Evolutionary conservation across 352 stramenopile genomes (phyloP), one percentile per base, ranked within the genome.

Genomic region (Phytophthora agathidicida): DNA sequence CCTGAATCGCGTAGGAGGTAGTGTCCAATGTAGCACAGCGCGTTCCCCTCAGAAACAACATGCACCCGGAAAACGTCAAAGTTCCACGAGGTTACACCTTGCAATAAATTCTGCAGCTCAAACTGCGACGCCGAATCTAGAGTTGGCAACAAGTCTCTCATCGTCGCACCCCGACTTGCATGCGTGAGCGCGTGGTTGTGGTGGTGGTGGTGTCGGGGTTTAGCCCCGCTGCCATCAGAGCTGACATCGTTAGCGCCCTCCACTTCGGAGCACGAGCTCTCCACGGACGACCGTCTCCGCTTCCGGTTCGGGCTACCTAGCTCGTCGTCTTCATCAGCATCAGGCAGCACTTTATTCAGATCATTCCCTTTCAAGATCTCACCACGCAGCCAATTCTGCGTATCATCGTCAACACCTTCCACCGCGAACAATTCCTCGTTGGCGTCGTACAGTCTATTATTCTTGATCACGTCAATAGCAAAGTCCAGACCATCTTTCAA

Each of bases 401-500:
- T 96, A 50, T 94, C 84, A 5, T 88, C 35, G 53, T 94, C 86
- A 3, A 96, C 78, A 17, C 76, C 84, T 49, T 88, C 75, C 16
- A 71, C 84, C 16, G 75, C 68, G 10, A 91, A 50, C 14, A 93
- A 54, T 7, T 89, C 80, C 36, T 91, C 84, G 35, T 87, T 88
- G 3, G 82, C 86, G 37, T 94, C 83, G 53, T 96, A 94, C 8
- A 96, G 55, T 3, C 79, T 75, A 48, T 94, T 94, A 59, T 89
- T 91, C 53, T 94, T 94, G 66, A 96, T 94, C 5, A 74, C 74
- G 46, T 96, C 82, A 28, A 94, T 94, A 5, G 84, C 77, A 38
- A 91, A 94, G 19, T 93, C 82, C 35, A 96, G 54, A 14, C 91
- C 84, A 26, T 79, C 66, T 30, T 80, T 68, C 1, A 89, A 39